These are phyloP conservation scores for Apiotrichum mycotoxinovorans DNA, from an alignment of 1,284 basidiomycete genomes.

Conservation along the genomic window DNA sequence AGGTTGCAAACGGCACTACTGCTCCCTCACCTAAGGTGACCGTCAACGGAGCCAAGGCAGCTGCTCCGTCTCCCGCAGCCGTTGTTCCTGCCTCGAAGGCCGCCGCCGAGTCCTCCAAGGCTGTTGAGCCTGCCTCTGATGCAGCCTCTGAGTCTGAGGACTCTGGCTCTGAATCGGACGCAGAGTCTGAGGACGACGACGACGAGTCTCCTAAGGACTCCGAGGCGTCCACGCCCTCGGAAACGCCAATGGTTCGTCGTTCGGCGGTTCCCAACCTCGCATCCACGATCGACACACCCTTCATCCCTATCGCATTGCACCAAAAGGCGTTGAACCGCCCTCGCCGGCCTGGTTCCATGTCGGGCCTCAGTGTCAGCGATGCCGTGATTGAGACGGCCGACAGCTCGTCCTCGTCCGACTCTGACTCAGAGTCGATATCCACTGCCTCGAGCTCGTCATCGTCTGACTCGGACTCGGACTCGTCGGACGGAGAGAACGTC, in stretches of 20 bases:
- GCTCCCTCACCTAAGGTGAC: neutral
- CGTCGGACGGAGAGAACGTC: neutral
- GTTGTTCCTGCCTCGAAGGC: neutral
- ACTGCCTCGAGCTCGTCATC: conserved; percentile 4
- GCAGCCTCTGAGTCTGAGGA: neutral
- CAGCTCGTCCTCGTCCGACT: conserved; percentile 20
- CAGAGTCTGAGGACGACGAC: neutral
- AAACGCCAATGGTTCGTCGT: neutral
- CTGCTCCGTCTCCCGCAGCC: neutral
- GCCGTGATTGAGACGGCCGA: conserved; percentile 41
- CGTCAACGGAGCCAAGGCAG: neutral
- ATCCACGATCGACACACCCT: conserved; percentile 8
- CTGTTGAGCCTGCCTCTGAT: neutral
- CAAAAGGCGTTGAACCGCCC: conserved; percentile 27
- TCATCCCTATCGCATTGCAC: conserved; percentile 24
- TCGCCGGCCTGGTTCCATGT: conserved; percentile 33
- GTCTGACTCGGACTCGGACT: conserved; percentile 7
- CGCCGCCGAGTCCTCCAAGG: neutral
- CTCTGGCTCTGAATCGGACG: neutral
- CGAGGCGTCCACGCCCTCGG: neutral
- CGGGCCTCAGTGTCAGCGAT: conserved; percentile 42
- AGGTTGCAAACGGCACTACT: conserved; percentile 16
- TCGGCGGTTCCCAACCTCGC: neutral
- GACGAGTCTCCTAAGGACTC: neutral
- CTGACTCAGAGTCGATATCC: conserved; percentile 13